A percentile compares a stretch with the other conserved stretches of the same genome.
Evolutionary conservation across 805 yeast species (phyloP).

Genomic region (Candida awuae): DNA sequence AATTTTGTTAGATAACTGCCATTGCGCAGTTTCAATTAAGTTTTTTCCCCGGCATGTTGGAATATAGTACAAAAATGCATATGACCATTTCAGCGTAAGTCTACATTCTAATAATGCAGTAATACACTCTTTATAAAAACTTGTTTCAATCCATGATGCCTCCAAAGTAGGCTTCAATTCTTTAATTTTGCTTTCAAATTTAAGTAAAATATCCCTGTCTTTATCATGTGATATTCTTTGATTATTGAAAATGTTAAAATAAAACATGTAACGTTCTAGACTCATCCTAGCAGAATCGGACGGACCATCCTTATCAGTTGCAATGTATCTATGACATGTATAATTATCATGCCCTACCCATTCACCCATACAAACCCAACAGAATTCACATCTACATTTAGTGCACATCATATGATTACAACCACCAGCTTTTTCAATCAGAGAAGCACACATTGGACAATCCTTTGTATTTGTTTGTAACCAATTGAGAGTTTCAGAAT

Average conservation of each 20-base stretch:
- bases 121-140: conserved; percentile 70
- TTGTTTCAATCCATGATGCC: conserved; percentile 81
- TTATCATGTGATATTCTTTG: conserved; percentile 72
- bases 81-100: conserved; percentile 82
- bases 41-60: conserved; percentile 40
- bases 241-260: conserved; percentile 61
- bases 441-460: conserved; percentile 74
- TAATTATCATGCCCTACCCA: conserved; percentile 69
- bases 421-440: conserved; percentile 91
- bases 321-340: conserved; percentile 48
- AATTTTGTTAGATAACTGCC: conserved; percentile 20
- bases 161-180: conserved; percentile 55
- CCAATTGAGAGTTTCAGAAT: conserved; percentile 86
- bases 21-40: conserved; percentile 45
- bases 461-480: conserved; percentile 72
- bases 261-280: conserved; percentile 63
- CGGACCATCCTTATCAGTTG: conserved; percentile 36
- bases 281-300: conserved; percentile 26
- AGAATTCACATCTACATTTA: conserved; percentile 70
- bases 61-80: conserved; percentile 68
- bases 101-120: conserved; percentile 59
- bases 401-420: conserved; percentile 94
- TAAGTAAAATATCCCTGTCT: conserved; percentile 56
- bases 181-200: conserved; percentile 56
- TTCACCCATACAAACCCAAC: conserved; percentile 82